Percentiles rank a stretch among this genome's conserved stretches.
phyloP scores from a whole-genome alignment of 106 monocot species.

The Apostasia ramifera region DNA sequence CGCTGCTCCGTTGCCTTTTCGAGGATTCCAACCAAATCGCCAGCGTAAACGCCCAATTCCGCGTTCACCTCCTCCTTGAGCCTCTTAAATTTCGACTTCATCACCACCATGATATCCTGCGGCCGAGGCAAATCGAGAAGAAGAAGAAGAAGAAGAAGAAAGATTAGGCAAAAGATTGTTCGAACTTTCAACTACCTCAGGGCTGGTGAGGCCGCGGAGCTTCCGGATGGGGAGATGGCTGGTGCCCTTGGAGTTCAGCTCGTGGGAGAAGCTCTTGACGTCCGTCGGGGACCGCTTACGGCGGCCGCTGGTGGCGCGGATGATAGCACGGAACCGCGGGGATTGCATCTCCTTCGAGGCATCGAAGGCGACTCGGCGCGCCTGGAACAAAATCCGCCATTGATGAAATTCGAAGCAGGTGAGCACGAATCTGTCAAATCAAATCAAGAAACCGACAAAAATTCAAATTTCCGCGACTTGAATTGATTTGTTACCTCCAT shows the following conservation, averaged over 20 bases:
- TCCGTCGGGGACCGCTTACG: conserved; percentile 35
- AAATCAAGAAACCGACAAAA: too few species aligned
- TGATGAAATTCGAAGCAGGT: neutral
- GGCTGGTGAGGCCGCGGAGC: conserved; percentile 30
- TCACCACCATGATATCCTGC: conserved; percentile 55
- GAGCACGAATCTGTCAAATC: too few species aligned
- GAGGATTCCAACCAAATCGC: conserved; percentile 60
- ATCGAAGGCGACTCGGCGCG: conserved; percentile 45
- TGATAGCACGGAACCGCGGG: conserved; percentile 89
- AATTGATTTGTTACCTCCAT: too few species aligned
- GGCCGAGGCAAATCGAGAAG: neutral
- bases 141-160: neutral
- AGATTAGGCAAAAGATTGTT: neutral
- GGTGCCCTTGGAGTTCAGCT: conserved; percentile 41
- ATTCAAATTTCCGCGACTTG: too few species aligned
- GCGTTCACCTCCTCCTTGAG: conserved; percentile 79
- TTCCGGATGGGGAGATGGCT: conserved; percentile 39
- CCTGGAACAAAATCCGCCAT: conserved; percentile 6
- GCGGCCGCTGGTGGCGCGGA: conserved; percentile 84
- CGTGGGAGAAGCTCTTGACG: conserved; percentile 96
- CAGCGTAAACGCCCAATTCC: conserved; percentile 61
- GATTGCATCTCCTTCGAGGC: conserved; percentile 70
- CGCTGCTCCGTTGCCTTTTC: conserved; percentile 36
- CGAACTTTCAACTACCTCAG: conserved; percentile 21
- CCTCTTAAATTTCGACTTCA: conserved; percentile 59